Conservation (phyloP, 106 monocot species). For the Acanthochlamys bracteata region DNA sequence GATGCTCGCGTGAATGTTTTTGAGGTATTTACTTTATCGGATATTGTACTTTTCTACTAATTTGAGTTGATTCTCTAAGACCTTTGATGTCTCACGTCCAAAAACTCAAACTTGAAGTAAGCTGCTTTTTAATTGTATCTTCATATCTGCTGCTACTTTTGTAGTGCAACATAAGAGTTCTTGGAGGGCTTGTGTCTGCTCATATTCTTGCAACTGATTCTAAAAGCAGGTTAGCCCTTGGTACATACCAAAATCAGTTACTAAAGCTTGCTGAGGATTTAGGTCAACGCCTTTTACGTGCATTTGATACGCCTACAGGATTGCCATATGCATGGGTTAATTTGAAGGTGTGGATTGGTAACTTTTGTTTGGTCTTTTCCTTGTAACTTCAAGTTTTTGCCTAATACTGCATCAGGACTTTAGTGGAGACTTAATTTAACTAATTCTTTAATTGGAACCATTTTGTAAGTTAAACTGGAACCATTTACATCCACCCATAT, state of each 20-base stretch:
- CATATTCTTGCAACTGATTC: conserved; percentile 87
- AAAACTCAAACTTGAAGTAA: too few species aligned
- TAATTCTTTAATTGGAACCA: too few species aligned
- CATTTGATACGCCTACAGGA: conserved; percentile 86
- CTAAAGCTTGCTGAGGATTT: conserved; percentile 76
- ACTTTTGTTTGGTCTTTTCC: too few species aligned
- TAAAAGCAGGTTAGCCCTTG: conserved; percentile 39
- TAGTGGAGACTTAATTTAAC: too few species aligned
- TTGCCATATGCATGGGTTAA: conserved; percentile 97
- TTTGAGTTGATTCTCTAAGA: too few species aligned
- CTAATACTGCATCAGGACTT: too few species aligned
- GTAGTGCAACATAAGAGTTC: conserved; percentile 97
- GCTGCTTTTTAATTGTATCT: conserved; percentile 3
- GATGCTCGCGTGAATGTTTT: conserved; percentile 91
- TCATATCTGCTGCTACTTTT: conserved; percentile 27
- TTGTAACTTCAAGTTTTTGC: too few species aligned
- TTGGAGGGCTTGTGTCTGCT: conserved; percentile 94
- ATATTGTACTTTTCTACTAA: too few species aligned
- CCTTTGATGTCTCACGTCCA: too few species aligned
- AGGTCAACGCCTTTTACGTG: conserved; percentile 66
- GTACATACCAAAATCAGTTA: conserved; percentile 60
- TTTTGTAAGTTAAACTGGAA: too few species aligned
- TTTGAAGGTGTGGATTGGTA: conserved; percentile 47
- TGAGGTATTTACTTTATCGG: conserved; percentile 52
- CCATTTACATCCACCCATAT: too few species aligned